phyloP scores from a whole-genome alignment of 2,329 filamentous ascomycete species.

The Dactylellina parvicollis region DNA sequence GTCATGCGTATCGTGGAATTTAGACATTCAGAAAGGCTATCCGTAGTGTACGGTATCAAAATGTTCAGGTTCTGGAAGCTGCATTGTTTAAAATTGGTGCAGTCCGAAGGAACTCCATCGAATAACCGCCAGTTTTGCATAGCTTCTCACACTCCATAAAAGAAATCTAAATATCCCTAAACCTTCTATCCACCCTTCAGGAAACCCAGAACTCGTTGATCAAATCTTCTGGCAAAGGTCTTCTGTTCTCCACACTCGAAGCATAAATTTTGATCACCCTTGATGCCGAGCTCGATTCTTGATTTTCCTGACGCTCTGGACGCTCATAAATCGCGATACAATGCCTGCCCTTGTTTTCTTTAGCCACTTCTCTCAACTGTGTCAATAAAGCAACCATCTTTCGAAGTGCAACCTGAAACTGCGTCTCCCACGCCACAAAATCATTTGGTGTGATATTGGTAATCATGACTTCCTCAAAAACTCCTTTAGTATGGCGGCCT shows the following conservation, averaged over 20 bases:
- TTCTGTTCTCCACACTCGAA: background rate
- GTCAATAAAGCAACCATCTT: conserved; percentile 53
- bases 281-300: background rate
- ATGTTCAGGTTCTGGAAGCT: too few species aligned
- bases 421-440: conserved; percentile 53
- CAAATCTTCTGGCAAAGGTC: conserved; percentile 3
- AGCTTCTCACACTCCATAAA: too few species aligned
- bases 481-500: conserved; percentile 54
- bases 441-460: conserved; percentile 3
- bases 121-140: too few species aligned
- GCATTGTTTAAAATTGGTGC: too few species aligned
- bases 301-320: too few species aligned
- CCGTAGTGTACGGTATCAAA: too few species aligned
- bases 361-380: conserved; percentile 49
- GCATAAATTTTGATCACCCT: conserved; percentile 13
- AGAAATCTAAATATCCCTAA: too few species aligned
- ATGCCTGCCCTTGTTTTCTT: conserved; percentile 42
- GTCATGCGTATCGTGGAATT: too few species aligned
- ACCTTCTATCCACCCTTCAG: too few species aligned
- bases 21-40: too few species aligned
- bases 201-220: conserved; percentile 2
- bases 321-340: conserved; percentile 23
- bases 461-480: conserved; percentile 34
- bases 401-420: conserved; percentile 27
- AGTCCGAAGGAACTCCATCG: too few species aligned